A percentile compares a stretch with the other conserved stretches of the same genome.
These are phyloP conservation scores for Penicillium oxalicum DNA, from an alignment of 2,329 filamentous ascomycete genomes.

Conservation along the genomic window DNA sequence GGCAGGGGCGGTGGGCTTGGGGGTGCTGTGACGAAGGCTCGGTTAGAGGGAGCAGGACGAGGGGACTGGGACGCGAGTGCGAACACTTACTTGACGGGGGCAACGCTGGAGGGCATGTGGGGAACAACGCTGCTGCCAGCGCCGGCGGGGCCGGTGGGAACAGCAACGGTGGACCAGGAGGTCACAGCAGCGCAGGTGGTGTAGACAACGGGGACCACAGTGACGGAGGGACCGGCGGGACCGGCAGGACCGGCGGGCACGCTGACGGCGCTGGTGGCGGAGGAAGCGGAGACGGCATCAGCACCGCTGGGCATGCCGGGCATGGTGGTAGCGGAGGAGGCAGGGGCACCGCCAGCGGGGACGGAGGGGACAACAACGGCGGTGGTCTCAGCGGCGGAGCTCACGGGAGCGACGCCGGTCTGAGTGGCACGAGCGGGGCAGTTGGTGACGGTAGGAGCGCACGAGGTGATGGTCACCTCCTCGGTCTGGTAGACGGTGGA, in stretches of 20 bases:
- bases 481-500: constrained; percentile 53
- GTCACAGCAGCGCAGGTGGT: constrained; percentile 28
- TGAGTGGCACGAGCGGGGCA: constrained; percentile 42
- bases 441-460: constrained; percentile 56
- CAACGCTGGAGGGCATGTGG: constrained; percentile 15
- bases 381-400: constrained; percentile 8
- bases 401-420: constrained; percentile 14
- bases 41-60: not conserved
- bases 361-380: constrained; percentile 13
- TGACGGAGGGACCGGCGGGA: constrained; percentile 12
- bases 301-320: constrained; percentile 15
- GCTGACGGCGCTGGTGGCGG: too few relatives aligned
- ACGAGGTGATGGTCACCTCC: constrained; percentile 58
- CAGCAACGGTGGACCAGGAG: constrained; percentile 21
- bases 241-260: constrained; percentile 6
- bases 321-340: constrained; percentile 6
- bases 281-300: constrained; percentile 5
- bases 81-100: constrained; percentile 11
- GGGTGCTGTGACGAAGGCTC: not conserved
- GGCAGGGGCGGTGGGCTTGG: constrained; percentile 10
- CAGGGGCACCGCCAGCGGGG: constrained; percentile 15
- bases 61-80: not conserved
- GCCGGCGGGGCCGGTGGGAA: constrained; percentile 9
- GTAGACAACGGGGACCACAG: constrained; percentile 19
- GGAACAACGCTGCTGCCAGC: constrained; percentile 11